Evolutionary conservation across 23 red algal species (phyloP).

Genomic region (Gracilariopsis chorda): DNA sequence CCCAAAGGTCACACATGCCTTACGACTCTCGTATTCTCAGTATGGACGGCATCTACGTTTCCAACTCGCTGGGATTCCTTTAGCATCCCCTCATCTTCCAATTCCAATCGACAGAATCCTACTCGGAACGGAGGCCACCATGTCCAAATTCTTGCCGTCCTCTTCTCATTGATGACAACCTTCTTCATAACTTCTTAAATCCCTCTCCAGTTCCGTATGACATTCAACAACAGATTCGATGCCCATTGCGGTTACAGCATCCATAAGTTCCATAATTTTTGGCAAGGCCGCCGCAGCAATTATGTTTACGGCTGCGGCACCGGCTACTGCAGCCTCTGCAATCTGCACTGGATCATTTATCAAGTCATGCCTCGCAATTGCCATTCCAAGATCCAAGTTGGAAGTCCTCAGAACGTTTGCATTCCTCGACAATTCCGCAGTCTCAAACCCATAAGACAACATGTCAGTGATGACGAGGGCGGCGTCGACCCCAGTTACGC

Average conservation of each 20-base stretch:
- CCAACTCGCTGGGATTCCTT: neutral
- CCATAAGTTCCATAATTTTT: conserved; percentile 78
- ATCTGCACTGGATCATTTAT: conserved; percentile 88
- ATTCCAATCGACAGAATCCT: neutral
- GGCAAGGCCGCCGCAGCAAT: conserved; percentile 69
- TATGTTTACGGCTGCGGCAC: conserved; percentile 70
- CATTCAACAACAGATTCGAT: conserved; percentile 87
- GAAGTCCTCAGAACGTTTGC: neutral
- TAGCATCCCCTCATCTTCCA: neutral
- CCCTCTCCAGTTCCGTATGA: conserved; percentile 69
- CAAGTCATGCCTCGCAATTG: conserved; percentile 68
- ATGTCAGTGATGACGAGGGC: conserved; percentile 13
- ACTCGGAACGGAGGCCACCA: neutral
- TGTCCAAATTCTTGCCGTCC: neutral
- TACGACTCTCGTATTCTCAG: neutral
- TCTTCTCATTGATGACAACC: too few species aligned
- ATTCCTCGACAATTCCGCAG: neutral
- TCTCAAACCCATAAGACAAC: conserved; percentile 21
- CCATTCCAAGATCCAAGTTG: conserved; percentile 19
- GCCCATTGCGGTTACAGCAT: conserved; percentile 75
- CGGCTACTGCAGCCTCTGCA: conserved; percentile 74
- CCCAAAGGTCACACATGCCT: neutral
- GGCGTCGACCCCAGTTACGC: conserved; percentile 20
- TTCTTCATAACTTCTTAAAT: too few species aligned
- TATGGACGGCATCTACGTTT: neutral